Evolutionary conservation across 2,329 filamentous ascomycete species (phyloP).

Genomic region (Aspergillus amoenus): DNA sequence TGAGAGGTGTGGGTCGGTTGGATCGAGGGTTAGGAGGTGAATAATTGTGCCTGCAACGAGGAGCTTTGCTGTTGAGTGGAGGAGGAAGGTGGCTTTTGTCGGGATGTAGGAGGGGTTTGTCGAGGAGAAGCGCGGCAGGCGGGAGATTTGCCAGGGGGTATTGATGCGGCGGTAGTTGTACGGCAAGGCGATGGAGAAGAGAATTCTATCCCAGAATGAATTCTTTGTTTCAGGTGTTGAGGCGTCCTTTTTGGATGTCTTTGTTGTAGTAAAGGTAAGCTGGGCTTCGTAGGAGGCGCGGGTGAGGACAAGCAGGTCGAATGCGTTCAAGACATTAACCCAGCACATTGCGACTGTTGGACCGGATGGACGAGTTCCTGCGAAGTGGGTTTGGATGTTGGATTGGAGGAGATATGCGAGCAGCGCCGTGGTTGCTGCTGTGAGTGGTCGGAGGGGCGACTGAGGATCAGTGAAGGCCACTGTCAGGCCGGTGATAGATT

Average conservation of each 20-base stretch:
- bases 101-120: not conserved
- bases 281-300: conserved; percentile 17
- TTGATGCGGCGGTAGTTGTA: conserved; percentile 24
- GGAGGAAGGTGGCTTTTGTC: conserved; percentile 9
- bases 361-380: conserved; percentile 9
- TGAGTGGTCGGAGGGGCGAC: conserved; percentile 5
- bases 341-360: conserved; percentile 21
- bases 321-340: conserved; percentile 23
- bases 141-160: conserved; percentile 23
- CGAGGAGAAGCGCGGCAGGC: conserved; percentile 8
- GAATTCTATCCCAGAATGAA: not conserved
- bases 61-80: conserved; percentile 1
- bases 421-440: conserved; percentile 6
- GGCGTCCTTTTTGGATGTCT: not conserved
- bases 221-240: not conserved
- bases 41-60: conserved; percentile 4
- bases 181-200: conserved; percentile 15
- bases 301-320: conserved; percentile 20
- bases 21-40: conserved; percentile 15
- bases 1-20: conserved; percentile 1
- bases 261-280: not conserved
- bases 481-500: conserved; percentile 13
- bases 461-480: conserved; percentile 12
- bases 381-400: not conserved
- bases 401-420: conserved; percentile 14